Evolutionary conservation across 345 rosid genomes (phyloP).

Genomic region (Abelmoschus esculentus): DNA sequence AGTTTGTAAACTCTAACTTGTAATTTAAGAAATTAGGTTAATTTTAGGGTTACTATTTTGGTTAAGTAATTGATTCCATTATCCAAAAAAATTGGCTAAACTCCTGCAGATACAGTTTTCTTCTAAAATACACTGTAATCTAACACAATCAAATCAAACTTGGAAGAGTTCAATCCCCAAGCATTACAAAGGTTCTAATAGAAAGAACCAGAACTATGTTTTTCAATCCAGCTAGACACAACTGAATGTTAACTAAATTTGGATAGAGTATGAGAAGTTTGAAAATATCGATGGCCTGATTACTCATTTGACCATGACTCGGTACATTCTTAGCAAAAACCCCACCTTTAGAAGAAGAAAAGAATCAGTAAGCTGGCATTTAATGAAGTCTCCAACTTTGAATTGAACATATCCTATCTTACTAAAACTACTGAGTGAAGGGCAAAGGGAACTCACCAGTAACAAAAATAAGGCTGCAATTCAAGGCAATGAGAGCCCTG

Average conservation of each 20-base stretch:
- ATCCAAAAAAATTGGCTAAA: not conserved
- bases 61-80: not conserved
- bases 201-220: not conserved
- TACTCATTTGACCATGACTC: not conserved
- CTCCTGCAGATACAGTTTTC: not conserved
- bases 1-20: too few species aligned
- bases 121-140: not conserved
- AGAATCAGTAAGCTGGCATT: too few species aligned
- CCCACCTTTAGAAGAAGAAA: not conserved
- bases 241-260: not conserved
- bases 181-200: not conserved
- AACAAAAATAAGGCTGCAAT: slow-evolving; percentile 70
- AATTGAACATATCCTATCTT: not conserved
- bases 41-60: too few species aligned
- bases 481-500: slow-evolving; percentile 83
- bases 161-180: not conserved
- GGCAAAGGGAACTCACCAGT: slow-evolving; percentile 33
- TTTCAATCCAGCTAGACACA: not conserved
- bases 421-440: not conserved
- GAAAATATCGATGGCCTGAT: not conserved
- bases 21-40: too few species aligned
- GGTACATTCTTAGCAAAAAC: not conserved
- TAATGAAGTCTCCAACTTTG: not conserved
- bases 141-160: not conserved
- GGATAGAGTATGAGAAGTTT: not conserved